Evolutionary conservation across 2,329 filamentous ascomycete species (phyloP).

Genomic region (Cladosporium sp.): DNA sequence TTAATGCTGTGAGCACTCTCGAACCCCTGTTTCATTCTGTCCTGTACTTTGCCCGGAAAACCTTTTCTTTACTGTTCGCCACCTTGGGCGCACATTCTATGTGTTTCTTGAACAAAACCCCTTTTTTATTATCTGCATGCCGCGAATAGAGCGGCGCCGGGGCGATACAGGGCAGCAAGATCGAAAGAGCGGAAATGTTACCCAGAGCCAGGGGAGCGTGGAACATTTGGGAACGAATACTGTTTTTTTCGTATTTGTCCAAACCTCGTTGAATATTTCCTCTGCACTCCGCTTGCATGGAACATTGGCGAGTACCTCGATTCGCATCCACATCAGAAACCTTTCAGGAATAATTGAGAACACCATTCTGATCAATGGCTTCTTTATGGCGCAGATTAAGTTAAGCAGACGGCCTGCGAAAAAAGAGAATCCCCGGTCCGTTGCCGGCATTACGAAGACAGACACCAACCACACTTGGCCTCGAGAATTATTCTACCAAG

Average conservation of each 20-base stretch:
- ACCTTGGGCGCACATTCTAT: background rate
- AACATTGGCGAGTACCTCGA: background rate
- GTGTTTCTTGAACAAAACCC: background rate
- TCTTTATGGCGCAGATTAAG: background rate
- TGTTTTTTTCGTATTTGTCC: background rate
- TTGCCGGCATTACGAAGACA: no score
- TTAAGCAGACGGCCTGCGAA: background rate
- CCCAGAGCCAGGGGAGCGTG: background rate
- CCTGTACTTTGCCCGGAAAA: slow-evolving; percentile 9
- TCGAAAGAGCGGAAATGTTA: background rate
- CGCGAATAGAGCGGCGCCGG: slow-evolving; percentile 2
- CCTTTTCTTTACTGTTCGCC: slow-evolving; percentile 4
- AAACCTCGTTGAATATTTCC: background rate
- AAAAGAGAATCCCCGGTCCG: no score
- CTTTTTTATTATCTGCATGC: slow-evolving; percentile 2
- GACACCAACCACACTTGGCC: no score
- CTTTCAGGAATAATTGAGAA: background rate
- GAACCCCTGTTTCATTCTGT: slow-evolving; percentile 6
- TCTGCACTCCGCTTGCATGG: background rate
- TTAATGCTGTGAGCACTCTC: slow-evolving; percentile 38
- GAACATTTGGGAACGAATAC: background rate
- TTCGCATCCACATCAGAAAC: background rate
- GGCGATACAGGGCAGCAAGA: background rate
- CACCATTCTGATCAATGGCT: slow-evolving; percentile 1
- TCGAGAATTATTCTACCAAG: background rate